Conservation (phyloP, 306 rosid genomes). For the Citrullus amarus region DNA sequence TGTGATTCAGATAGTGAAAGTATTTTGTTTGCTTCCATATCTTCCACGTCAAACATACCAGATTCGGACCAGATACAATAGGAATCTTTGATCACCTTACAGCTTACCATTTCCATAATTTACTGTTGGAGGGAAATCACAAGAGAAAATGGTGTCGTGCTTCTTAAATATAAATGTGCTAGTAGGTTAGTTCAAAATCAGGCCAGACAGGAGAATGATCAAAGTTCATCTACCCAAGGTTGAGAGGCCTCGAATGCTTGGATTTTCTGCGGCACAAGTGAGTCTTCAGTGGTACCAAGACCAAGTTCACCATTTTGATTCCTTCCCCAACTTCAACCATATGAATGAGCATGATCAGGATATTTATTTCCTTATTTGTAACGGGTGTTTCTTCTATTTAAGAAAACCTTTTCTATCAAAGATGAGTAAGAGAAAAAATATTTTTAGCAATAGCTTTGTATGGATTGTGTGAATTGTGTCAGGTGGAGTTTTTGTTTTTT, state of each 20-base stretch:
- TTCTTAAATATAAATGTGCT: background rate
- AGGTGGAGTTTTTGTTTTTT: background rate
- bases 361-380: no score
- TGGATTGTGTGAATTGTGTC: background rate
- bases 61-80: no score
- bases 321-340: conserved; percentile 82
- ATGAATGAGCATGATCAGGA: background rate
- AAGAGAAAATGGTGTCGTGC: background rate
- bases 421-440: no score
- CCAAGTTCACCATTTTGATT: conserved; percentile 99
- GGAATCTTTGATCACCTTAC: no score
- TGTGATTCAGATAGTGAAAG: no score
- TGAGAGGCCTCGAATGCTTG: conserved; percentile 38
- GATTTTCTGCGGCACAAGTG: conserved; percentile 86
- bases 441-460: background rate
- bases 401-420: no score
- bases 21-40: no score
- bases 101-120: no score
- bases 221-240: background rate
- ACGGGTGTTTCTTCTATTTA: no score
- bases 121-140: no score
- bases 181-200: background rate
- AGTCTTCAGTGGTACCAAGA: conserved; percentile 77
- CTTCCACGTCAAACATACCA: no score
- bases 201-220: background rate